A percentile compares a stretch with the other conserved stretches of the same genome.
Evolutionary conservation across 108 stramenopile species (phyloP).

Genomic region (Cyclotella cryptica): DNA sequence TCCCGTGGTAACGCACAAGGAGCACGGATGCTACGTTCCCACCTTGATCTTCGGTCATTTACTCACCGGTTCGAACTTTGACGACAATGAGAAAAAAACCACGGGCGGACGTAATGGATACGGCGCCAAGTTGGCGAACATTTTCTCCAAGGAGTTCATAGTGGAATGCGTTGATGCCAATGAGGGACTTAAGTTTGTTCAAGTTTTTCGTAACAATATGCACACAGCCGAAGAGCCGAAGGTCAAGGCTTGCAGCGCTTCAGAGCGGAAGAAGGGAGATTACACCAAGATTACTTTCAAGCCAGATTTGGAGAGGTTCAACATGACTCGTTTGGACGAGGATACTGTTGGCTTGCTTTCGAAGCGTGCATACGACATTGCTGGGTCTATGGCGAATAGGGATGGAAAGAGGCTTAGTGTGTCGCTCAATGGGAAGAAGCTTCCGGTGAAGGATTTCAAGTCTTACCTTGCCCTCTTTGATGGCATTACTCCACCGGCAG

Average conservation of each 20-base stretch:
- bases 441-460: slow-evolving; percentile 93
- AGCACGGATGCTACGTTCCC: slow-evolving; percentile 90
- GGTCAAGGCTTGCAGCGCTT: slow-evolving; percentile 66
- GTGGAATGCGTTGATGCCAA: slow-evolving; percentile 89
- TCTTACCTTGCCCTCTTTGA: slow-evolving; percentile 92
- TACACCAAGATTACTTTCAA: slow-evolving; percentile 97
- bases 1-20: slow-evolving; percentile 84
- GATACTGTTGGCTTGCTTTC: slow-evolving; percentile 92
- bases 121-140: slow-evolving; percentile 99
- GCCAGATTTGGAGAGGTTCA: slow-evolving; percentile 94
- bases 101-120: slow-evolving; percentile 99
- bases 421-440: slow-evolving; percentile 90
- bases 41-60: slow-evolving; percentile 98
- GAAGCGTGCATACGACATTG: slow-evolving; percentile 98
- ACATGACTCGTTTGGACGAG: slow-evolving; percentile 90
- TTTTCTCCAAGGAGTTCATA: slow-evolving; percentile 90
- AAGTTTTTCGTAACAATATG: slow-evolving; percentile 96
- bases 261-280: slow-evolving; percentile 86
- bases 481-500: slow-evolving; percentile 79
- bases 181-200: slow-evolving; percentile 78
- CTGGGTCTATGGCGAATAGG: slow-evolving; percentile 89
- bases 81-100: slow-evolving; percentile 97
- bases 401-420: slow-evolving; percentile 90
- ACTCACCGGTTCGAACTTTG: slow-evolving; percentile 98
- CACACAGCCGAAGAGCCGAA: slow-evolving; percentile 63